Evolutionary conservation across 352 stramenopile species (phyloP), one percentile per base, ranked within the genome.

Genomic region (Globisporangium megalacanthum): DNA sequence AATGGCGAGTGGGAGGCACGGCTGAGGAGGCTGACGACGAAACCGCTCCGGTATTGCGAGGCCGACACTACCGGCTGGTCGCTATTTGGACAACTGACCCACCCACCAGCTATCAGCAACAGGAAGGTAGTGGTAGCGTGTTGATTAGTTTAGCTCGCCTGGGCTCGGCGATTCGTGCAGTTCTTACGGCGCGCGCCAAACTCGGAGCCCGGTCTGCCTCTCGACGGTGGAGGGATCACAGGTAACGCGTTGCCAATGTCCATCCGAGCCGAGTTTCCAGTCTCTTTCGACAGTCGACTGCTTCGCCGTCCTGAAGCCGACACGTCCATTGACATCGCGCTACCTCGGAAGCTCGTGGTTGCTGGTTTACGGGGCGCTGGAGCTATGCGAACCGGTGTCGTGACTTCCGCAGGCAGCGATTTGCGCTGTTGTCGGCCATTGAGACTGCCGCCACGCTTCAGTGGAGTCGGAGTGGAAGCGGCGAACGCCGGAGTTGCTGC

Each of bases 211-310:
- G 45, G 50, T 29, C 13, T 47, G 15, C 6, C 20, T 42, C 52
- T 41, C 4, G 58, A 17, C 10, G 31, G 15, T n/a, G 42, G 41
- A 20, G 45, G 22, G 31, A 64, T 64, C 33, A 51, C 33, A 11
- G 58, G 58, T 4, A 64, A 45, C 35, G 44, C 7, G 6, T 41
- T 39, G 6, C 22, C 8, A 35, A 42, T 20, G 6, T 52, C 49
- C 57, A 54, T 33, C 1, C 42, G 45, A n/a, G 37, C 22, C 15
- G 25, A 19, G 33, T 15, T 35, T 5, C 9, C 33, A 3, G 3
- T 20, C 14, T 61, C 56, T 35, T 42, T 55, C 4, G 56, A 37
- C 0, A 37, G 17, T 13, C 56, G 47, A 15, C 37, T 22, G 1
- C 33, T 5, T 49, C 53, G 31, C 53, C 20, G 33, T 13, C 33